These are phyloP conservation scores for Peterozyma xylosa DNA, from an alignment of 805 yeast genomes.

Conservation along the genomic window DNA sequence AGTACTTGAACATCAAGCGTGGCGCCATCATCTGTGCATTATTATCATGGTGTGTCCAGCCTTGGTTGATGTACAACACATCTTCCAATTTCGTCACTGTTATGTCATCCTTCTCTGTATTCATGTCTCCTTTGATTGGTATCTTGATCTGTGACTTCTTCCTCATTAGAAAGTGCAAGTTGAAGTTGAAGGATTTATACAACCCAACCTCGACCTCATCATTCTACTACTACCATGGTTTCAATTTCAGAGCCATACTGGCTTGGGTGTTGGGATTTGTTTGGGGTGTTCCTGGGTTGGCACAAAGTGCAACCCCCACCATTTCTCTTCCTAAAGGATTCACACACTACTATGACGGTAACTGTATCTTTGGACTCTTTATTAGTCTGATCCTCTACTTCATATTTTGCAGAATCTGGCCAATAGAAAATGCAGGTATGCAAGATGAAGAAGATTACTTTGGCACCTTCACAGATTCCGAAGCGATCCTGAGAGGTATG, in stretches of 20 bases:
- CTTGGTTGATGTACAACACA: slow-evolving; percentile 30
- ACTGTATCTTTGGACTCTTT: slow-evolving; percentile 33
- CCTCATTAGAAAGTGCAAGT: slow-evolving; percentile 28
- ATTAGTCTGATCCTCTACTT: slow-evolving; percentile 30
- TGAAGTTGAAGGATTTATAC: slow-evolving; percentile 34
- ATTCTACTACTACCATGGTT: slow-evolving; percentile 35
- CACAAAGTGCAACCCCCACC: slow-evolving; percentile 19
- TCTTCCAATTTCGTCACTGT: slow-evolving; percentile 23
- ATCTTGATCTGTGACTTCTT: slow-evolving; percentile 30
- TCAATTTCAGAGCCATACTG: slow-evolving; percentile 32
- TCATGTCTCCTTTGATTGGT: slow-evolving; percentile 29
- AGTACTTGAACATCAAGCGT: slow-evolving; percentile 32
- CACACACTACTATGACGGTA: slow-evolving; percentile 33
- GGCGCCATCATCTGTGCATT: slow-evolving; percentile 34
- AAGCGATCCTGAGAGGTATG: slow-evolving; percentile 24
- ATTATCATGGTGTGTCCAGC: slow-evolving; percentile 26
- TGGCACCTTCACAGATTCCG: slow-evolving; percentile 21
- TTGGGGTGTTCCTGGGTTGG: slow-evolving; percentile 45
- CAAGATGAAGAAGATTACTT: slow-evolving; percentile 27
- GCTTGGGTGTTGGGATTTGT: slow-evolving; percentile 32
- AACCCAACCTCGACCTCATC: slow-evolving; percentile 16
- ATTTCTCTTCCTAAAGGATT: slow-evolving; percentile 30
- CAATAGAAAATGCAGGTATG: slow-evolving; percentile 24
- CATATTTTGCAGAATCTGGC: slow-evolving; percentile 25
- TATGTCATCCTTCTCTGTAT: slow-evolving; percentile 26